Conservation (phyloP, 2,329 filamentous ascomycete species). For the Cryphonectria parasitica region DNA sequence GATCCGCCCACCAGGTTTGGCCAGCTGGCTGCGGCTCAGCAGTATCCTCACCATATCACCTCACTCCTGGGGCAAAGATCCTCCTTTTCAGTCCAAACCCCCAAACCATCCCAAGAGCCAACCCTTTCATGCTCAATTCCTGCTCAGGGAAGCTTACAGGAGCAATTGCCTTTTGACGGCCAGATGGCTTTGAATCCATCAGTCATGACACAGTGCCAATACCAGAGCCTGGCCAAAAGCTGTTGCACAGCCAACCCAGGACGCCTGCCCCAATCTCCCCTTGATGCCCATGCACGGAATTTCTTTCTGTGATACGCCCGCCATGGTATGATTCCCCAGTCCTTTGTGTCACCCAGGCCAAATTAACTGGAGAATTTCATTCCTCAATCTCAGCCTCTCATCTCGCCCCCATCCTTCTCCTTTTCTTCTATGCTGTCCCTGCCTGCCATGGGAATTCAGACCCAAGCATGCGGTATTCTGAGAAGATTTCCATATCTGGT, state of each 20-base stretch:
- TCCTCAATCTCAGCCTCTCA: background rate
- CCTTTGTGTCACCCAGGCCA: conserved; percentile 5
- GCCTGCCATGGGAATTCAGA: background rate
- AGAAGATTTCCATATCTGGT: background rate
- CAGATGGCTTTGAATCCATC: background rate
- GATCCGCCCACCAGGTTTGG: background rate
- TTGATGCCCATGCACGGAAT: background rate
- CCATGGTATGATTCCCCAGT: conserved; percentile 7
- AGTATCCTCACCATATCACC: background rate
- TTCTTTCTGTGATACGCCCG: background rate
- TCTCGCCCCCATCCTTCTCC: background rate
- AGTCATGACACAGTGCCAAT: background rate
- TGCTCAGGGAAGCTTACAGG: background rate
- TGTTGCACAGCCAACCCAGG: background rate
- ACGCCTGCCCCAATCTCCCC: background rate
- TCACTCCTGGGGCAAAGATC: background rate
- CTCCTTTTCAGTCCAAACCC: background rate
- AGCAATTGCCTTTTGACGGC: background rate
- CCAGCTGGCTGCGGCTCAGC: conserved; percentile 6
- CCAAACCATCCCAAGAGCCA: background rate
- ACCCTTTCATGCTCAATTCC: background rate
- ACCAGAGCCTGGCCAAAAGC: background rate
- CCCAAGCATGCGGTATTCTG: background rate
- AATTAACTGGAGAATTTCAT: background rate
- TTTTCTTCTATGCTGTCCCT: no score